Conservation (phyloP, 371 early-diverging fungal species). For the Apophysomyces ossiformis region DNA sequence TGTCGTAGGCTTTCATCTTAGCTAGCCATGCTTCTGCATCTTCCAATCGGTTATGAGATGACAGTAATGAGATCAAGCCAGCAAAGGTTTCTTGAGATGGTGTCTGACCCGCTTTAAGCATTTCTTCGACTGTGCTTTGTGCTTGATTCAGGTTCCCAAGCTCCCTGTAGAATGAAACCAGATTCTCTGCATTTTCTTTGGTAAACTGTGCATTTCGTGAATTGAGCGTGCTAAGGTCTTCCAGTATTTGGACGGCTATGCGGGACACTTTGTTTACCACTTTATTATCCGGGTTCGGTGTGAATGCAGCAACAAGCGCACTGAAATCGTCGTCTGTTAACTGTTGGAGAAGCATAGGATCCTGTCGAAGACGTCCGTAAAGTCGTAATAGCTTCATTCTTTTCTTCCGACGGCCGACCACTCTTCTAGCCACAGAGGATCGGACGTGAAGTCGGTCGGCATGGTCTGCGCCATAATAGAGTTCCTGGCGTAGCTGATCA, state of each 20-base stretch:
- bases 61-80: constrained; percentile 32
- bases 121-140: constrained; percentile 17
- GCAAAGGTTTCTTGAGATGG: constrained; percentile 30
- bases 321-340: constrained; percentile 21
- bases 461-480: background rate
- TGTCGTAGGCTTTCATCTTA: constrained; percentile 12
- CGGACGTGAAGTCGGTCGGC: background rate
- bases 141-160: constrained; percentile 22
- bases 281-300: constrained; percentile 13
- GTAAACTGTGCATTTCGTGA: constrained; percentile 8
- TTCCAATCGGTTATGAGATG: constrained; percentile 16
- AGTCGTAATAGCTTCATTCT: constrained; percentile 2
- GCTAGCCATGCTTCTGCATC: constrained; percentile 30
- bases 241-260: constrained; percentile 9
- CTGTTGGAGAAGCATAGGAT: constrained; percentile 15
- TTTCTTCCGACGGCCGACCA: background rate
- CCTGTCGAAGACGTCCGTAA: constrained; percentile 5
- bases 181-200: constrained; percentile 5
- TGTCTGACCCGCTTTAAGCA: constrained; percentile 4
- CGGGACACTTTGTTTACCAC: background rate
- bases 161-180: constrained; percentile 18
- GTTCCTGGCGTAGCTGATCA: constrained; percentile 2
- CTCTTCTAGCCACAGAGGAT: background rate
- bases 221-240: constrained; percentile 15
- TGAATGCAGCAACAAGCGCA: constrained; percentile 17